Base-by-base conservation (phyloP, 768 basidiomycete species). In the Sarcodon sp. region DNA sequence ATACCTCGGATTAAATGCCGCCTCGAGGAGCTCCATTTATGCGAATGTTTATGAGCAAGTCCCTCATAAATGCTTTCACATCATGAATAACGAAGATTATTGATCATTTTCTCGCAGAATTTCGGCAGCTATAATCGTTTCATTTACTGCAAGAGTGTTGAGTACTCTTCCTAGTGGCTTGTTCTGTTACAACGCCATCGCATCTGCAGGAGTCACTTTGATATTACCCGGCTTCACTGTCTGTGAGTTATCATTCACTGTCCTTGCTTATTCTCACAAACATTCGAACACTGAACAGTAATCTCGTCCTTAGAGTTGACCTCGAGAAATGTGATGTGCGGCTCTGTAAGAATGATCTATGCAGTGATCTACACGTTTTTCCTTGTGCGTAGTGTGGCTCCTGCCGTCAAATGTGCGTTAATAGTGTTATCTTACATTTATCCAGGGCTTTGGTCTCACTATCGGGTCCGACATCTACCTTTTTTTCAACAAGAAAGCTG, bases 11-110 rank as follows among this genome's bases (percentile, higher is more conserved):
- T 67, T 91, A 44, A 83, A 80, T 57, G 79, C 86, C 7, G 89
- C 90, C 3, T 76, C 81, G 54, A 89, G 86, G 64, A 91, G 84
- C 55, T 75, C 86, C 1, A 83, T 88, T 66, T 93, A 91, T 63
- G 88, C 89, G n/a, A 93, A 90, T 57, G 88, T 93, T 49, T 94
- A 92, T 58, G 91, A 94, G 91, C 92, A 61, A 62, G 88, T 70
- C 18, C 5, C 33, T 41, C 35, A 12, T 16, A 45, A 1, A 27
- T n/a, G 11, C 7, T 12, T 12, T 39, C 9, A 15, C 10, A n/a
- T 41, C 45, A 3, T 13, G 41, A 18, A 33, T 21, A 13, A 10
- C 11, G 33, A 21, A 49, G 8, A 47, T 16, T 12, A 34, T 33
- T 39, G 39, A 27, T 27, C 8, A 41, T 41, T 1, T 27, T 43